Conservation (phyloP, 306 rosid species). For the Vigna unguiculata region DNA sequence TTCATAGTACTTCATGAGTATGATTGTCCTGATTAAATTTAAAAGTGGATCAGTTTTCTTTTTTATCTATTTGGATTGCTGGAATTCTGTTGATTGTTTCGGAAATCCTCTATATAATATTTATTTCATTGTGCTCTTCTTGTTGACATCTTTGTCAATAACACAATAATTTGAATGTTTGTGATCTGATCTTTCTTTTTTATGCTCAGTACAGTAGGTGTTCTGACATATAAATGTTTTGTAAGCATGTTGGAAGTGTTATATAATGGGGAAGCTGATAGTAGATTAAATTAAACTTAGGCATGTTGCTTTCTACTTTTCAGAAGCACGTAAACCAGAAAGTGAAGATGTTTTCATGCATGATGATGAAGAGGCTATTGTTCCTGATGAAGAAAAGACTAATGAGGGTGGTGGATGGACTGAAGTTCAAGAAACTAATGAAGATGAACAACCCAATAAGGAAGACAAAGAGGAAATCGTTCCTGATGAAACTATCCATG, state of each 20-base stretch:
- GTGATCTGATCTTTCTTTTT: too few species aligned
- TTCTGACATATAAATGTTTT: slow-evolving; percentile 19
- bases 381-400: slow-evolving; percentile 57
- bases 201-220: slow-evolving; percentile 28
- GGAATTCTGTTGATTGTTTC: too few species aligned
- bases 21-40: too few species aligned
- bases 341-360: slow-evolving; percentile 87
- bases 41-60: too few species aligned
- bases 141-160: too few species aligned
- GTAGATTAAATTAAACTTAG: slow-evolving; percentile 22
- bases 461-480: slow-evolving; percentile 68
- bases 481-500: slow-evolving; percentile 92
- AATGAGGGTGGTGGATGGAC: slow-evolving; percentile 85
- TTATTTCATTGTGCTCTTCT: too few species aligned
- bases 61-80: too few species aligned
- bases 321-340: slow-evolving; percentile 89
- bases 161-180: too few species aligned
- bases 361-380: slow-evolving; percentile 61
- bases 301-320: slow-evolving; percentile 44
- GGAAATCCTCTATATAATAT: too few species aligned
- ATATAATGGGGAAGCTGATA: slow-evolving; percentile 21
- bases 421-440: slow-evolving; percentile 70
- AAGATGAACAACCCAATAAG: slow-evolving; percentile 57
- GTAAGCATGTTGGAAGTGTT: slow-evolving; percentile 29
- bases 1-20: slow-evolving; percentile 29